A percentile compares a stretch with the other conserved stretches of the same genome.
phyloP scores from a whole-genome alignment of 441 rosid genomes.

The Macaranga tanarius region DNA sequence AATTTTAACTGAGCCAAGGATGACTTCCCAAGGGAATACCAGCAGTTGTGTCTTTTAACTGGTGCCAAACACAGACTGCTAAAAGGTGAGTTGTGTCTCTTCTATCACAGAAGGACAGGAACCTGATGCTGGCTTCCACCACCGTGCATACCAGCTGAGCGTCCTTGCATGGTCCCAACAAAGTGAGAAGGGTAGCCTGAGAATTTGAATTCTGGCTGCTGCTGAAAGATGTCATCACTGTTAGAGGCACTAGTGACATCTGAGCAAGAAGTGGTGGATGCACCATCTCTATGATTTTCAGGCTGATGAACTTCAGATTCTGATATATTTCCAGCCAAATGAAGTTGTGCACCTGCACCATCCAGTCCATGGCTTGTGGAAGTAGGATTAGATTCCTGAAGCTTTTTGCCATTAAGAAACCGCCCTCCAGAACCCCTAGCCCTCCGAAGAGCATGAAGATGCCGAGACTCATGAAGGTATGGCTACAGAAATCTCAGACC shows the following conservation, averaged over 20 bases:
- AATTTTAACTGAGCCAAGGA: conserved; percentile 51
- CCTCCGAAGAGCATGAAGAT: conserved; percentile 75
- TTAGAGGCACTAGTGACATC: conserved; percentile 48
- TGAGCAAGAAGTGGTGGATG: conserved; percentile 51
- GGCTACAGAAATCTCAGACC: conserved; percentile 43
- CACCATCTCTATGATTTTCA: conserved; percentile 34
- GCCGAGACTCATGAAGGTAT: conserved; percentile 86
- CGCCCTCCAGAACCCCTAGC: conserved; percentile 88
- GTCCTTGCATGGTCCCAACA: conserved; percentile 41
- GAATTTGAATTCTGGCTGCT: conserved; percentile 48
- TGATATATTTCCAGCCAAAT: conserved; percentile 29
- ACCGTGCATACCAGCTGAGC: conserved; percentile 36
- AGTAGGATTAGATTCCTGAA: conserved; percentile 40
- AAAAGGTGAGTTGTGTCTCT: conserved; percentile 8
- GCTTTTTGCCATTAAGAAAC: conserved; percentile 61
- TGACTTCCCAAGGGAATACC: conserved; percentile 64
- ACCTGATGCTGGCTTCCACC: conserved; percentile 42
- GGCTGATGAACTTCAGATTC: conserved; percentile 42
- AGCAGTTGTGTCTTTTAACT: conserved; percentile 31
- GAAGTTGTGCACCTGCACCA: conserved; percentile 24
- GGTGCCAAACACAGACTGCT: conserved; percentile 24
- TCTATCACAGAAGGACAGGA: conserved; percentile 41
- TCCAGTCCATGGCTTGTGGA: conserved; percentile 25
- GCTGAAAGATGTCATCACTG: conserved; percentile 43
- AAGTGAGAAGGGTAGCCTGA: conserved; percentile 45